Conservation (phyloP, 148 eudicot genomes). For the Nepenthes gracilis region DNA sequence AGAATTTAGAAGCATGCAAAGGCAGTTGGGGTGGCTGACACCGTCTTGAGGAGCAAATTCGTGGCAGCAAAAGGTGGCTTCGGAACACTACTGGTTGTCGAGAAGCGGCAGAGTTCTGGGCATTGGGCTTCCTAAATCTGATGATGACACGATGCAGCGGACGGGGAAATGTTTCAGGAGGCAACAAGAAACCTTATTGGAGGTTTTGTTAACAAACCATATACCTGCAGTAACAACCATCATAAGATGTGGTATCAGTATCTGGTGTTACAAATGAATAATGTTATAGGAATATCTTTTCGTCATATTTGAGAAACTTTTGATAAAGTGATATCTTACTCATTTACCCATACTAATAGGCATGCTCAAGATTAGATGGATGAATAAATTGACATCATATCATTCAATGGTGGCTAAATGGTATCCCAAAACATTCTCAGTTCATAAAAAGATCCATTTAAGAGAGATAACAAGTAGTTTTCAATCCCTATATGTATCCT, state of each 20-base stretch:
- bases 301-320: no score
- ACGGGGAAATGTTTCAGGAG: conserved; percentile 18
- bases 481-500: no score
- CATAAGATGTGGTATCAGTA: not conserved
- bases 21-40: conserved; percentile 27
- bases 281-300: not conserved
- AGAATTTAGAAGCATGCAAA: conserved; percentile 48
- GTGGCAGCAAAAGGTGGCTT: conserved; percentile 8
- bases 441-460: no score
- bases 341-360: no score
- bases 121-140: conserved; percentile 50
- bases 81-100: conserved; percentile 29
- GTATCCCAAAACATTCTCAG: no score
- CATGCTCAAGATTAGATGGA: no score
- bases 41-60: conserved; percentile 2
- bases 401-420: no score
- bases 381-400: no score
- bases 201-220: conserved; percentile 78
- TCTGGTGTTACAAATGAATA: not conserved
- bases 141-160: conserved; percentile 29
- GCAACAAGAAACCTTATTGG: conserved; percentile 47
- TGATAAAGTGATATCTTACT: no score
- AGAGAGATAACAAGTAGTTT: no score
- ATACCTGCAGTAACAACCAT: conserved; percentile 38
- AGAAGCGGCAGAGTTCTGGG: conserved; percentile 45